These are phyloP conservation scores for Pulveroboletus sp. DNA, from an alignment of 768 basidiomycete genomes.

Conservation along the genomic window DNA sequence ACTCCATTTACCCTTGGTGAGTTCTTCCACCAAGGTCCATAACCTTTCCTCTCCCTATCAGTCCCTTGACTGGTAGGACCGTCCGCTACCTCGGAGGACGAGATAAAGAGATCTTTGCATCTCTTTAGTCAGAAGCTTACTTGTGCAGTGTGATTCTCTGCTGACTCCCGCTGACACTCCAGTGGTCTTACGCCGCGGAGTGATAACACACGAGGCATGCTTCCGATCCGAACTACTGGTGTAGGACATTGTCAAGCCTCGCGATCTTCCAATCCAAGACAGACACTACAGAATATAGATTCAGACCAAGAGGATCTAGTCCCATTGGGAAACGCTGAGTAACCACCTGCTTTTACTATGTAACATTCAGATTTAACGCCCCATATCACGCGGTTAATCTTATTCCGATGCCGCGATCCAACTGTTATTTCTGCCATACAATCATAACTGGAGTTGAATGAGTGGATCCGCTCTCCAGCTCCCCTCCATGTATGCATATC, in stretches of 20 bases:
- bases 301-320: too few species aligned
- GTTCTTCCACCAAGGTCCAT: too few species aligned
- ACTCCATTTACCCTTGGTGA: too few species aligned
- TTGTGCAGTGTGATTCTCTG: background rate
- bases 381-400: background rate
- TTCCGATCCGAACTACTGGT: background rate
- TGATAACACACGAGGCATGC: background rate
- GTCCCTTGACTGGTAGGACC: too few species aligned
- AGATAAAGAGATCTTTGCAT: too few species aligned
- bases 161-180: constrained; percentile 4
- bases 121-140: too few species aligned
- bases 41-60: too few species aligned
- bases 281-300: background rate
- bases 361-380: background rate
- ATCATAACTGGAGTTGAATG: background rate
- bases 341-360: too few species aligned
- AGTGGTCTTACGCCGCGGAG: too few species aligned
- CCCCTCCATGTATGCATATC: background rate
- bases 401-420: background rate
- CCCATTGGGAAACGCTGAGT: too few species aligned
- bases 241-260: background rate
- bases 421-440: background rate
- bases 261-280: background rate
- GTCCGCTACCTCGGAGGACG: too few species aligned
- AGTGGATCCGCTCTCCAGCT: background rate